A percentile compares a stretch with the other conserved stretches of the same genome.
phyloP scores from a whole-genome alignment of 1,284 basidiomycete genomes.

The Laetiporus sulphureus region DNA sequence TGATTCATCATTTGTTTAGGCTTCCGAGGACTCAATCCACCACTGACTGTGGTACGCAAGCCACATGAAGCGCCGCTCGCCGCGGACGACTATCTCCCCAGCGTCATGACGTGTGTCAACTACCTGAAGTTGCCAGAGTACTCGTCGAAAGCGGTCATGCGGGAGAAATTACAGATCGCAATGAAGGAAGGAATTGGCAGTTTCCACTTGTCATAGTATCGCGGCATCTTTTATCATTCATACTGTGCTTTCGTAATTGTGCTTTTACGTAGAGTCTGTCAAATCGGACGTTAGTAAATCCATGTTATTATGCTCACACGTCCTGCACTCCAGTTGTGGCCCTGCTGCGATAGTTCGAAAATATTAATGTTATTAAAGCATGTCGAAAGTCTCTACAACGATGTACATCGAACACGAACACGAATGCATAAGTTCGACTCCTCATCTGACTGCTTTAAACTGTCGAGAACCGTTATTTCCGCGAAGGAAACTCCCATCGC shows the following conservation, averaged over 20 bases:
- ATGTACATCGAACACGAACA: no score
- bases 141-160: constrained; percentile 76
- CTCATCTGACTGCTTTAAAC: no score
- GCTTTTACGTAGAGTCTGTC: constrained; percentile 1
- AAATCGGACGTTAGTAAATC: no score
- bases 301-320: no score
- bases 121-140: constrained; percentile 95
- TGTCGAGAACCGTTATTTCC: no score
- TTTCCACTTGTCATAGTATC: constrained; percentile 83
- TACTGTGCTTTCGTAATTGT: constrained; percentile 4
- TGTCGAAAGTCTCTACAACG: no score
- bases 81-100: constrained; percentile 93
- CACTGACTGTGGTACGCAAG: constrained; percentile 95
- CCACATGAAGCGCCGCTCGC: constrained; percentile 87
- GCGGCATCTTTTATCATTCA: neutral
- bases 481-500: no score
- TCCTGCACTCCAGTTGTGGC: no score
- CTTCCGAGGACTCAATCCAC: constrained; percentile 92
- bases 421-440: no score
- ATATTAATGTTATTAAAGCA: no score
- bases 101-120: constrained; percentile 99
- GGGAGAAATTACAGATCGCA: constrained; percentile 72
- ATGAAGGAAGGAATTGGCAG: constrained; percentile 90
- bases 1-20: constrained; percentile 41
- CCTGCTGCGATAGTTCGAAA: no score